Base-by-base conservation (phyloP, 108 stramenopile genomes). In the Fragilaria radians region DNA sequence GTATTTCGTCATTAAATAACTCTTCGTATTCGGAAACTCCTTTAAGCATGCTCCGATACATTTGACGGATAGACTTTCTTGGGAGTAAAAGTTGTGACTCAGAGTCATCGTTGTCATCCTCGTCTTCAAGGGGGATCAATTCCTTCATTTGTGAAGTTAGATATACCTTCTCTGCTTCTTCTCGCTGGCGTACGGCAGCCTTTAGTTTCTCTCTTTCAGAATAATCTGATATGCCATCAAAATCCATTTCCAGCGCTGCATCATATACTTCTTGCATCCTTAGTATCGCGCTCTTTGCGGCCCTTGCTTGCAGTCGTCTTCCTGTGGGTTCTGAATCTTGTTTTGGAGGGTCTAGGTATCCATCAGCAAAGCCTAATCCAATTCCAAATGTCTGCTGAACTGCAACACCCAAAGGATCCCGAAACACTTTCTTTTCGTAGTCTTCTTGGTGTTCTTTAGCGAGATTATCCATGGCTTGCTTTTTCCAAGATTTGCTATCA, bases 361-460 rank as follows among this genome's bases (percentile, higher is more conserved):
- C 83, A 68, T 80, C 86, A 28, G 76, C 75, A 63, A 72, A 88
- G 5, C 82, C 85, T 11, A 89, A 62, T 42, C 91, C 91, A 52
- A 89, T 65, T 0, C 86, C 88, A 64, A 93, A 78, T 0, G 79
- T 79, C 61, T 79, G 71, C 30, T 86, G 71, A 31, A 93, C 67
- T 18, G 91, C 91, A 2, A 88, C 77, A 19, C 91, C 91, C 31
- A 93, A 63, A 26, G 88, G 82, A 73, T 93, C 91, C 27, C 81
- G 36, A 52, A 25, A 67, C 7, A 1, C 32, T 2, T 32, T 48
- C 31, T 31, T 26, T 19, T 66, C 68, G 28, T 71, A 74, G 61
- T 78, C 70, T 22, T 53, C 14, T 52, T 73, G 53, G 59, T 74
- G 77, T 36, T 74, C 57, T 28, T 53, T 9, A 11, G 68, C 59